Evolutionary conservation across 225 moss, liverwort and hornwort genomes (phyloP), one percentile per base, ranked within the genome.

Genomic region (Rhytidiadelphus loreus): DNA sequence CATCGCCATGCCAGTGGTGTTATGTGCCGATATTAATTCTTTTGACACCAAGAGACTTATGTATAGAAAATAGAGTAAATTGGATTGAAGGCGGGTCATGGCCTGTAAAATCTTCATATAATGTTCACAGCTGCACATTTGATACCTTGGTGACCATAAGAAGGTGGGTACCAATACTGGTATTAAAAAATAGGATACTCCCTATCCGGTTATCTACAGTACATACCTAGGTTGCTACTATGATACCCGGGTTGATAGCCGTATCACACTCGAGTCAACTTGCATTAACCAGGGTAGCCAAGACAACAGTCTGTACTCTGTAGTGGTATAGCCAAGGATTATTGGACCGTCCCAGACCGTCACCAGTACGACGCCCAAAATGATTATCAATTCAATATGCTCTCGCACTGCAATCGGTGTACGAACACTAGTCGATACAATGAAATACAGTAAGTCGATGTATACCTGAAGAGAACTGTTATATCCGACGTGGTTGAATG

Each of bases 401-500:
- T 89, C 87, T 63, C 64, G 20, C 21, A 43, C 52, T 80, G 59
- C 83, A 88, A 84, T 70, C 56, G 76, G 50, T 76, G 68, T 58
- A 30, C 41, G 50, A 70, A n/a, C 55, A 77, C 77, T 57, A 66
- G 52, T 74, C 66, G 59, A 81, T 78, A 74, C 46, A 87, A 66
- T 84, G 64, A 63, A 65, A 48, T 66, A 35, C 71, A 81, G 64
- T 16, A 78, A 68, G 88, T 58, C n/a, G 71, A 43, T 74, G 68
- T 29, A 52, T 33, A 78, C 30, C 65, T 52, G 59, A 86, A 55
- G 58, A 73, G 48, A 81, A n/a, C 59, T 58, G 64, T 11, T 79
- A 87, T 85, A 94, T 94, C 81, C 91, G 92, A 83, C 93, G 92
- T 25, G 94, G 94, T 90, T 94, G 94, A 86, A 93, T 93, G 88